phyloP scores from a whole-genome alignment of 1,139 yeast species.

The Arxiozyma heterogenica region DNA sequence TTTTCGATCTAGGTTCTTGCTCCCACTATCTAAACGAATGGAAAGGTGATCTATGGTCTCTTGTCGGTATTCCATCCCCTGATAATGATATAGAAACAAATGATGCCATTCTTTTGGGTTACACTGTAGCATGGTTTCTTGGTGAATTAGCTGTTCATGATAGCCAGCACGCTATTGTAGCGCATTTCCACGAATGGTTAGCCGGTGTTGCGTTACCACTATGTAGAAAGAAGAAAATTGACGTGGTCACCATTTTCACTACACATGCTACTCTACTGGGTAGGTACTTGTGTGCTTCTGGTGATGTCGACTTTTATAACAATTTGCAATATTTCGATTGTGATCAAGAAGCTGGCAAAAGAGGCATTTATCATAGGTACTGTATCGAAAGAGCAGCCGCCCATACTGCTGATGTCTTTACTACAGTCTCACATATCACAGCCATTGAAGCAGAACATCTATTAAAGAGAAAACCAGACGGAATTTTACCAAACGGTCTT shows the following conservation, averaged over 20 bases:
- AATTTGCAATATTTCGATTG: constrained; percentile 86
- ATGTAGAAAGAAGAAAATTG: constrained; percentile 84
- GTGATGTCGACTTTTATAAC: constrained; percentile 79
- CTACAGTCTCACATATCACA: constrained; percentile 94
- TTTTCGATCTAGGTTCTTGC: constrained; percentile 80
- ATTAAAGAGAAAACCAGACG: constrained; percentile 92
- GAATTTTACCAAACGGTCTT: constrained; percentile 92
- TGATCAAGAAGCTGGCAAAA: constrained; percentile 94
- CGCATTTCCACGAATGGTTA: constrained; percentile 97
- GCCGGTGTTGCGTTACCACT: constrained; percentile 94
- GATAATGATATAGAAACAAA: constrained; percentile 80
- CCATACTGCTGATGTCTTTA: constrained; percentile 92
- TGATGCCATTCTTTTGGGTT: constrained; percentile 87
- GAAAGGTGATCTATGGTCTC: constrained; percentile 88
- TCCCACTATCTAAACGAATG: constrained; percentile 65
- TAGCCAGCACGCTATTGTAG: constrained; percentile 75
- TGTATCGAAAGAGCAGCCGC: constrained; percentile 96
- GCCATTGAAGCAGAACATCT: constrained; percentile 92
- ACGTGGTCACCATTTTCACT: constrained; percentile 90
- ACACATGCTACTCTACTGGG: constrained; percentile 96
- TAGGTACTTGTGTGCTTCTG: constrained; percentile 89
- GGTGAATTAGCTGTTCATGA: constrained; percentile 86
- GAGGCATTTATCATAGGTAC: constrained; percentile 94
- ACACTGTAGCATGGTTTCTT: constrained; percentile 91
- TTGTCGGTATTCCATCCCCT: constrained; percentile 90